Evolutionary conservation across 1,284 basidiomycete genomes (phyloP).

Genomic region (Leccinum brunneo-olivaceum): DNA sequence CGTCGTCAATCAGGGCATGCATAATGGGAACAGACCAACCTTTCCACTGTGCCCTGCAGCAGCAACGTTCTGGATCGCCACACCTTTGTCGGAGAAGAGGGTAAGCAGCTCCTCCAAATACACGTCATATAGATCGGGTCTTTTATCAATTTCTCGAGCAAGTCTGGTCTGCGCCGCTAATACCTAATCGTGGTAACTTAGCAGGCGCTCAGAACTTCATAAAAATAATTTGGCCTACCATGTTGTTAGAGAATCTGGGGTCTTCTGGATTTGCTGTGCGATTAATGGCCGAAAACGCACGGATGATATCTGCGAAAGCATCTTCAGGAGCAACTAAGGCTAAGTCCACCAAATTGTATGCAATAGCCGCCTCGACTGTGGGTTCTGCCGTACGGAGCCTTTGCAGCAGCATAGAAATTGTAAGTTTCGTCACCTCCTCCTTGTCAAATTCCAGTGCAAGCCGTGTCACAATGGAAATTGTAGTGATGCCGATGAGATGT

Average conservation of each 20-base stretch:
- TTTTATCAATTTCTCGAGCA: constrained; percentile 66
- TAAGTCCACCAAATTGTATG: constrained; percentile 86
- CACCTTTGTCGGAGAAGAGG: constrained; percentile 87
- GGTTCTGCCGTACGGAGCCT: constrained; percentile 79
- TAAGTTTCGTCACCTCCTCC: constrained; percentile 81
- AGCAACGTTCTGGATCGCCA: constrained; percentile 80
- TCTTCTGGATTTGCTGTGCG: constrained; percentile 81
- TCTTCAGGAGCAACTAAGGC: constrained; percentile 73
- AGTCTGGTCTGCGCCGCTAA: constrained; percentile 85
- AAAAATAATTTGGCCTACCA: constrained; percentile 39
- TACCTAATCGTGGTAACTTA: constrained; percentile 39
- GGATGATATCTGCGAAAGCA: constrained; percentile 81
- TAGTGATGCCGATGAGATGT: constrained; percentile 79
- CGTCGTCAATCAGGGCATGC: constrained; percentile 7
- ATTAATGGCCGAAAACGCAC: constrained; percentile 82
- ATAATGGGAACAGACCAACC: constrained; percentile 33
- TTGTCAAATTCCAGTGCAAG: constrained; percentile 77
- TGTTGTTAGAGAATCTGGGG: constrained; percentile 78
- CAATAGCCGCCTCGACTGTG: constrained; percentile 84
- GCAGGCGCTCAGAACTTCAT: neutral
- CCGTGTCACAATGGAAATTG: constrained; percentile 82
- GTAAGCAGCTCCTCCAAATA: constrained; percentile 85
- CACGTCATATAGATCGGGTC: constrained; percentile 70
- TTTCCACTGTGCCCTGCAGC: constrained; percentile 59
- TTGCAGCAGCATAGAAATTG: constrained; percentile 90